Evolutionary conservation across 192 early-diverging fungal species (phyloP), one percentile per base, ranked within the genome.

Genomic region (Powellomyces hirtus): DNA sequence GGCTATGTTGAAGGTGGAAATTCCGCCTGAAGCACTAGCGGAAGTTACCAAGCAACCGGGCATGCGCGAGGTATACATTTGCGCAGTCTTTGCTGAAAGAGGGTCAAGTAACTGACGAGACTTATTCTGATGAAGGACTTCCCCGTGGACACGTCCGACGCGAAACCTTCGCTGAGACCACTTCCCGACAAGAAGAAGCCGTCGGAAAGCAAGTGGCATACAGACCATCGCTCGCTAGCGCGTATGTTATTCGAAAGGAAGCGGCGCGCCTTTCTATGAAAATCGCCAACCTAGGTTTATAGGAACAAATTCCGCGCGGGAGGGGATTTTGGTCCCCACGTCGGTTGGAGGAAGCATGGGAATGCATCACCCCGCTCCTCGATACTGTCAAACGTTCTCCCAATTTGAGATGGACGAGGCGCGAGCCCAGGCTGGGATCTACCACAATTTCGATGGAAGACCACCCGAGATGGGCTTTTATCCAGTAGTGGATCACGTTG

Each of bases 1-100:
- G 37, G 69, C 59, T 13, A 63, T 63, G 40, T 10, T 71, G 22
- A 71, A 71, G 37, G 52, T 71, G 11, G 69, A 71, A 53, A 38
- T 71, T 38, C 69, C 45, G 16, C 58, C 57, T 13, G 69, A 71
- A 55, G 69, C 69, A n/a, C 22, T 71, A 38, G 69, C 69, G 16
- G 60, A 63, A 26, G 36, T 71, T n/a, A 71, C 38, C 0, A 71
- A 71, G 24, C 38, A 71, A 35, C 27, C 46, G 1, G 42, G 50
- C 10, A 50, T 52, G 4, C n/a, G n/a, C 13, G 69, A 71, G 59
- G 69, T n/a, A n/a, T n/a, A n/a, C n/a, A n/a, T n/a, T n/a, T n/a
- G n/a, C n/a, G n/a, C n/a, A n/a, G n/a, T n/a, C n/a, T n/a, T n/a
- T n/a, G n/a, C n/a, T n/a, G n/a, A n/a, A n/a, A n/a, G n/a, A n/a